These are phyloP conservation scores for Eremomyces bilateralis DNA, from an alignment of 495 filamentous ascomycete genomes.

Conservation along the genomic window DNA sequence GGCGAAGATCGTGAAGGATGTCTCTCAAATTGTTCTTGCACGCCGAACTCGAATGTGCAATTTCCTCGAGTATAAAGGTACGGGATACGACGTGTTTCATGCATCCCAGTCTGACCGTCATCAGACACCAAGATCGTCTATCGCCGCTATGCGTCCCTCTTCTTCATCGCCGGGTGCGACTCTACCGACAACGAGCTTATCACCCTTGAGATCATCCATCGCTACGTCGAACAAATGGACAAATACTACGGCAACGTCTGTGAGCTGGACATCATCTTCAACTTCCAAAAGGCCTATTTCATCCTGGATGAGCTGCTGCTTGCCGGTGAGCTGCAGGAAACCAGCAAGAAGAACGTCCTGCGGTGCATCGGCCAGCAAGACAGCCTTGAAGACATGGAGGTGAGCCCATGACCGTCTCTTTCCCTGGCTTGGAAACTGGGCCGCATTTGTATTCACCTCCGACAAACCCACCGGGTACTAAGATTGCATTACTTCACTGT, in stretches of 20 bases:
- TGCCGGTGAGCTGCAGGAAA: slow-evolving; percentile 95
- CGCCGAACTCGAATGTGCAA: slow-evolving; percentile 97
- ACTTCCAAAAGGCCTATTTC: slow-evolving; percentile 98
- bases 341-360: slow-evolving; percentile 95
- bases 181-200: slow-evolving; percentile 95
- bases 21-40: slow-evolving; percentile 91
- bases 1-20: slow-evolving; percentile 99
- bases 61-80: slow-evolving; percentile 98
- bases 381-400: slow-evolving; percentile 92
- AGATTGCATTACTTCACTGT: slow-evolving; percentile 11
- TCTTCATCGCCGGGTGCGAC: slow-evolving; percentile 94
- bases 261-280: slow-evolving; percentile 98
- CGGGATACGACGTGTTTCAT: neutral
- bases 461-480: neutral
- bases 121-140: slow-evolving; percentile 95
- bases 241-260: slow-evolving; percentile 99
- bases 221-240: slow-evolving; percentile 99
- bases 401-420: slow-evolving; percentile 28
- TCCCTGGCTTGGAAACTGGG: neutral
- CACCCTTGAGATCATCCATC: slow-evolving; percentile 93
- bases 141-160: slow-evolving; percentile 93
- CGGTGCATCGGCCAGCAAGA: slow-evolving; percentile 89
- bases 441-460: neutral
- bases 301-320: slow-evolving; percentile 92
- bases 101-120: slow-evolving; percentile 4